Base-by-base conservation (phyloP, 176 grass and related monocot species). In the Lolium rigidum region DNA sequence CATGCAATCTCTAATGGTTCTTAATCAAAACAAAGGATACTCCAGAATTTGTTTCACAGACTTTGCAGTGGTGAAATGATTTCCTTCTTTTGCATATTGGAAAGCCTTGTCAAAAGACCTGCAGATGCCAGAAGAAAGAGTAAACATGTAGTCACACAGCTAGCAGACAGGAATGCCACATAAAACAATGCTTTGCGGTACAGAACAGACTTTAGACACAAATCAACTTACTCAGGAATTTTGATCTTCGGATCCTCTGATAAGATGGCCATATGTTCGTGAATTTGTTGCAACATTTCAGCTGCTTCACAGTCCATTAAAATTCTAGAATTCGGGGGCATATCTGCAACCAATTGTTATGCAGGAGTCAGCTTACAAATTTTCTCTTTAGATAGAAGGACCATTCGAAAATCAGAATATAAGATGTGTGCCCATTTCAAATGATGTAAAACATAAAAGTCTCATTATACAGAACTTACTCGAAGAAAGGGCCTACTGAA, bases 31-130 rank as follows among this genome's bases (percentile, higher is more conserved):
- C 66, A 11, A 83, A 94, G 94, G 92, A 94, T 96, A 94, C 97
- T 93, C 87, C 58, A 99, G 52, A 7, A 87, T 62, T 86, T 95
- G 79, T 88, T 91, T 92, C 58, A 95, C 92, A 60, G 88, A 90
- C 70, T 89, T 74, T 31, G 83, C 78, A 85, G 82, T 62, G 16
- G 46, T 90, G 73, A 94, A 98, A 31, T 88, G 86, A 49, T 84
- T 87, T 63, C 83, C 90, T 46, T 87, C 86, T 88, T 95, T 94
- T 50, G 92, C 87, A 50, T 95, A 95, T 78, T 95, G 88, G 61
- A 95, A 94, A 54, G 90, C 97, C 85, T 93, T 99, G 80, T 88
- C 92, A 71, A 99, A 99, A 80, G 90, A 90, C 83, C 97, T 99
- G 78, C 62, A 70, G 72, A 77, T 81, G 31, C 25, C 39, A 90